Percentiles rank a stretch among this genome's conserved stretches.
phyloP scores from a whole-genome alignment of 768 basidiomycete genomes.

The Daedaleopsis sinensis region DNA sequence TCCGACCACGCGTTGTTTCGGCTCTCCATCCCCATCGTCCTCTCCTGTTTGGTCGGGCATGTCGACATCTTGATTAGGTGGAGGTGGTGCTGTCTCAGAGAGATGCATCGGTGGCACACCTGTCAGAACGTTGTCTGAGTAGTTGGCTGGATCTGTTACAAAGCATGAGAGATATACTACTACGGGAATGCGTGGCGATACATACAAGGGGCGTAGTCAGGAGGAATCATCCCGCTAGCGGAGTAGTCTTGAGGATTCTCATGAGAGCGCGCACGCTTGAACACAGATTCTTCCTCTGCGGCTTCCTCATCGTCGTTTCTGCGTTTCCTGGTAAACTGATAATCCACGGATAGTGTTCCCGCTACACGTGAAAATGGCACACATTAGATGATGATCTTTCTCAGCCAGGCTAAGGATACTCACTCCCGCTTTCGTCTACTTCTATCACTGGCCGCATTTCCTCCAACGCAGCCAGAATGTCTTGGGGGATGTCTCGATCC shows the following conservation, averaged over 20 bases:
- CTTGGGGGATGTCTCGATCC: not conserved
- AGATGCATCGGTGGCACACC: too few species aligned
- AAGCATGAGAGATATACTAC: too few species aligned
- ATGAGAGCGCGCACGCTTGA: not conserved
- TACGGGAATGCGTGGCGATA: not conserved
- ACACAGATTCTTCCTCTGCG: not conserved
- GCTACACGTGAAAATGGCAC: not conserved
- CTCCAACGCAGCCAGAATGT: not conserved
- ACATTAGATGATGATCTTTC: not conserved
- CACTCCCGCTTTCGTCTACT: not conserved
- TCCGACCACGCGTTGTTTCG: not conserved
- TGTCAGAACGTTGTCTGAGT: too few species aligned
- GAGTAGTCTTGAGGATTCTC: not conserved
- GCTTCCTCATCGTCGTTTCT: not conserved
- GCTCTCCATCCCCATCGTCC: not conserved
- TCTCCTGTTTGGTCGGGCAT: not conserved
- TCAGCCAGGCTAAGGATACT: not conserved
- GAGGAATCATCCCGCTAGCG: not conserved
- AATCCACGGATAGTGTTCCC: constrained; percentile 5
- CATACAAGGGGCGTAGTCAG: not conserved
- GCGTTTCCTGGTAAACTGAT: not conserved
- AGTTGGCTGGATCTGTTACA: too few species aligned
- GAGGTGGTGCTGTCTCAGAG: too few species aligned
- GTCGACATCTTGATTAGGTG: not conserved
- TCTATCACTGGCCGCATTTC: not conserved